Evolutionary conservation across 176 grass and related monocot species (phyloP), one percentile per base, ranked within the genome.

Genomic region (Chrysopogon serrulatus): DNA sequence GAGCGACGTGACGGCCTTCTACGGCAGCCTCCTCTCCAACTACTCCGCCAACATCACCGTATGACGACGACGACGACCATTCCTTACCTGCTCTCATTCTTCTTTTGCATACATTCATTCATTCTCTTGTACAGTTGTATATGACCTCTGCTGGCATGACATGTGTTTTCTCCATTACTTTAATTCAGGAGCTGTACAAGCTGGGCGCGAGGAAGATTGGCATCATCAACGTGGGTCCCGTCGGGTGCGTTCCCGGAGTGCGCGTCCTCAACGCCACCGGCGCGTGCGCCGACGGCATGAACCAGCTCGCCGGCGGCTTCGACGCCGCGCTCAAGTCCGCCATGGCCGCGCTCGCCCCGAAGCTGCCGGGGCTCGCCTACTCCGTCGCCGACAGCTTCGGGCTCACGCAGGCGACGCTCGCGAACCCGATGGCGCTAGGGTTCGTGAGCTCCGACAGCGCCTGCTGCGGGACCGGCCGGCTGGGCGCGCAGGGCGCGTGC

Each of bases 161-260:
- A n/a, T n/a, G n/a, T n/a, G n/a, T n/a, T n/a, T n/a, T n/a, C n/a
- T n/a, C n/a, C n/a, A n/a, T n/a, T n/a, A n/a, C n/a, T n/a, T n/a
- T n/a, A n/a, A n/a, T n/a, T 1, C 24, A 90, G 83, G 85, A 36
- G 8, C 3, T 90, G 15, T 54, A 90, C 75, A 5, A 6, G 57
- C 33, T 90, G 41, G 88, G 88, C 4, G 88, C 73, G 11, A 79
- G 88, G 74, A 90, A 90, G 75, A 47, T 90, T 0, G 88, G 51
- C n/a, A n/a, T 90, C 47, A 76, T 87, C 30, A 83, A 83, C 74
- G 44, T 91, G 1, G 80, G 85, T 0, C 85, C 74, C 0, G 59
- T 91, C 1, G 89, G 89, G 0, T 91, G 89, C 60, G 72, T 79
- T 5, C 89, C 89, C 7, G 0, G 4, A 0, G 74, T 68, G 71